A percentile compares a stretch with the other conserved stretches of the same genome.
Conservation (phyloP, 805 yeast species). For the Saccharomycopsis sp. region DNA sequence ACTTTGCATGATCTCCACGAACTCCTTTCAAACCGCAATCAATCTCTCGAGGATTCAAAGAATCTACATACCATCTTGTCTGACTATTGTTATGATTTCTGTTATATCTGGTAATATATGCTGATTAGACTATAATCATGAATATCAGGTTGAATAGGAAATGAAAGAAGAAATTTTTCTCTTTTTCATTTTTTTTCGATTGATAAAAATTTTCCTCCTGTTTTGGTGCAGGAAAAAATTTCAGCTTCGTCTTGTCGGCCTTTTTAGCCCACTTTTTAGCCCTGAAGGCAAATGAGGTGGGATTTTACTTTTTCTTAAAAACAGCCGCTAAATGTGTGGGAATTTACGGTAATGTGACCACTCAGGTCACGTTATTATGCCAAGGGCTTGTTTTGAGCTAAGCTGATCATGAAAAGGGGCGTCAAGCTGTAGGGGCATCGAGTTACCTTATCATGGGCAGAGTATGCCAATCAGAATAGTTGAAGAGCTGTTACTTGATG, state of each 20-base stretch:
- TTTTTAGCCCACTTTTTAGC: too few species aligned
- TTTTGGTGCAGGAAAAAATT: neutral
- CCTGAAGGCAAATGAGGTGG: neutral
- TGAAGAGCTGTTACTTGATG: too few species aligned
- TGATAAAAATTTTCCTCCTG: neutral
- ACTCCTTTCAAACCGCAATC: neutral
- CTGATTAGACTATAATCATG: neutral
- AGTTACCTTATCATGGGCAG: too few species aligned
- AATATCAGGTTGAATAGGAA: neutral
- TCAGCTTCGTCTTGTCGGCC: too few species aligned
- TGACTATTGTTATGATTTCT: neutral
- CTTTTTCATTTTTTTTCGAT: neutral
- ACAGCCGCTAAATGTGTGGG: too few species aligned
- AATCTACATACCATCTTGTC: slow-evolving; percentile 1
- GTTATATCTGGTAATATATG: neutral
- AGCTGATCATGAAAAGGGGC: too few species aligned
- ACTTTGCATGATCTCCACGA: neutral
- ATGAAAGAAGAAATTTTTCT: neutral
- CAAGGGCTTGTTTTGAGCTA: neutral
- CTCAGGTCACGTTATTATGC: neutral
- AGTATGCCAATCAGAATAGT: too few species aligned
- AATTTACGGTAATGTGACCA: neutral
- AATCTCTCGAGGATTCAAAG: neutral
- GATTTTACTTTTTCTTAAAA: neutral
- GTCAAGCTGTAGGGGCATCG: too few species aligned